phyloP scores from a whole-genome alignment of 257 asterid species.

The Solanum megistacrolobum region DNA sequence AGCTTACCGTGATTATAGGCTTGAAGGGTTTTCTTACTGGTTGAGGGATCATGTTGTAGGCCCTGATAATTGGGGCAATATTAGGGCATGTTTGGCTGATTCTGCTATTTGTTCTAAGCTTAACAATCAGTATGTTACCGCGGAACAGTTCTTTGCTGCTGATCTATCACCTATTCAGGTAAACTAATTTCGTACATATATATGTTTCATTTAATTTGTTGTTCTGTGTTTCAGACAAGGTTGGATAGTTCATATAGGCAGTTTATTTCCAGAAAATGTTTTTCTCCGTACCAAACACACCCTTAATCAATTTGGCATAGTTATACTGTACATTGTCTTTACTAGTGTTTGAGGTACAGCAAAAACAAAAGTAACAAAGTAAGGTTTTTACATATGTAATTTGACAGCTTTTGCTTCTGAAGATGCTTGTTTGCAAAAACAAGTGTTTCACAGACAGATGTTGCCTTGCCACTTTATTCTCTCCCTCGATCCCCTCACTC shows the following conservation, averaged over 20 bases:
- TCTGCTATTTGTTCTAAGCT: conserved; percentile 61
- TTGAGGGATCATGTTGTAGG: conserved; percentile 55
- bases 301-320: neutral
- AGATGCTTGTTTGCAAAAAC: neutral
- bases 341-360: neutral
- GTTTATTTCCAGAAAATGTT: neutral
- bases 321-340: neutral
- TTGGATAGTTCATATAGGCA: neutral
- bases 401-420: neutral
- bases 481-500: neutral
- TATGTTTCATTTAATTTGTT: neutral
- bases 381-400: neutral
- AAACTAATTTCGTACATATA: neutral
- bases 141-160: conserved; percentile 51
- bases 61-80: conserved; percentile 49
- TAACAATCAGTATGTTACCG: conserved; percentile 40
- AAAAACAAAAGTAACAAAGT: neutral
- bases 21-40: conserved; percentile 62
- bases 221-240: neutral
- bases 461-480: neutral
- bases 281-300: too few relatives aligned
- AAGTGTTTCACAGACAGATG: neutral
- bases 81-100: conserved; percentile 55
- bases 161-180: conserved; percentile 82
- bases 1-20: conserved; percentile 45